A percentile compares a stretch with the other conserved stretches of the same genome.
Conservation (phyloP, 495 filamentous ascomycete genomes). For the Penicillium lagena region DNA sequence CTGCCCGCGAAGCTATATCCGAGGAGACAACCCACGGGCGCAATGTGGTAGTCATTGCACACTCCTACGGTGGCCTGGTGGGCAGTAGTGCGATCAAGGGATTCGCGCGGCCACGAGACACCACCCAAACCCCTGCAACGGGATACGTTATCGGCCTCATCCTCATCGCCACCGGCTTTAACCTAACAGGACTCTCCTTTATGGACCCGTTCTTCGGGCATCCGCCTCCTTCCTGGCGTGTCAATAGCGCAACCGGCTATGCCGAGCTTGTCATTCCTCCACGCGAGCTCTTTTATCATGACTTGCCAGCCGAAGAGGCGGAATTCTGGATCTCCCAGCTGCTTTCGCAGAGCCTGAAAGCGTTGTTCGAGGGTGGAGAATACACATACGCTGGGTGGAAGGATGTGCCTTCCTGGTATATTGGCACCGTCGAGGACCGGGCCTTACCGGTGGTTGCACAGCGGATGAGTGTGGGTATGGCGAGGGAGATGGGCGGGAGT, state of each 20-base stretch:
- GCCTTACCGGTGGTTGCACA: constrained; percentile 20
- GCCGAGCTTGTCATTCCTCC: constrained; percentile 17
- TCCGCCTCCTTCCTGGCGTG: constrained; percentile 10
- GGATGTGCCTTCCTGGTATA: constrained; percentile 20
- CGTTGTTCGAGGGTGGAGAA: constrained; percentile 21
- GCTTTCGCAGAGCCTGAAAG: constrained; percentile 13
- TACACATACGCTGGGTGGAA: constrained; percentile 16
- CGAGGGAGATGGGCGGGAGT: constrained; percentile 11
- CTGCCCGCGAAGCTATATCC: constrained; percentile 27
- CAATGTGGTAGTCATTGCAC: constrained; percentile 40
- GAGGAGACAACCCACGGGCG: constrained; percentile 26
- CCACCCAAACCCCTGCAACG: constrained; percentile 3
- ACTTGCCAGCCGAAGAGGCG: constrained; percentile 14
- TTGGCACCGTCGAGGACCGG: constrained; percentile 18
- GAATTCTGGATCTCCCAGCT: constrained; percentile 14
- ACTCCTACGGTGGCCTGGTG: constrained; percentile 48
- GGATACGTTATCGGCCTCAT: constrained; percentile 38
- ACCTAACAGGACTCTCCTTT: constrained; percentile 6
- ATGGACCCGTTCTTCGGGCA: constrained; percentile 17
- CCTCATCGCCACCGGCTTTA: constrained; percentile 18
- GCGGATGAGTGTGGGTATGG: constrained; percentile 18
- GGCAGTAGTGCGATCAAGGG: constrained; percentile 41
- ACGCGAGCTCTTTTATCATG: constrained; percentile 21
- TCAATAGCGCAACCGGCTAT: constrained; percentile 12
- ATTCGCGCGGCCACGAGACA: constrained; percentile 11